Base-by-base conservation (phyloP, 2,329 filamentous ascomycete genomes). In the Penicillium oxalicum region DNA sequence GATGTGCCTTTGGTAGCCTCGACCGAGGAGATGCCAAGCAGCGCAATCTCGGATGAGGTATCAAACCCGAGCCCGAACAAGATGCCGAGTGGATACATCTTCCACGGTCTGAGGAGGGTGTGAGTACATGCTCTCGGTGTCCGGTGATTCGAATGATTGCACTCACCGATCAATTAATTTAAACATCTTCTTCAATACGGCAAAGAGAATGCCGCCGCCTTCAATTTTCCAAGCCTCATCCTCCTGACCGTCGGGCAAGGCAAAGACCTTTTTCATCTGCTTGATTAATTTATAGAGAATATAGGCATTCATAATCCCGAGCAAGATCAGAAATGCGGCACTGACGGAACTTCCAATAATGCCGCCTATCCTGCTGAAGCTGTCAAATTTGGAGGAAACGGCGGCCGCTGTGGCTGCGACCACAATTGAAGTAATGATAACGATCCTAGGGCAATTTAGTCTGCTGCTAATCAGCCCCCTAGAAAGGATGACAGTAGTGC, bases 61-160 rank as follows among this genome's bases (percentile, higher is more conserved):
- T 97, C 93, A 65, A 98, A 97, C 0, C 91, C 93, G 0, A 97
- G 76, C 0, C 91, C 93, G 61, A 91, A 97, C 4, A 97, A 73
- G 0, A 97, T 77, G 0, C 91, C 91, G 0, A 95, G 74, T 0
- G 89, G 90, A 58, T 94, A 93, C 90, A 95, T 95, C 69, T 97
- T 97, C 91, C 91, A 97, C 0, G 72, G 70, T 1, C 71, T 73
- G 40, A 6, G 8, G 36, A 33, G 4, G 8, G 25, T n/a, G 26
- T 50, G 18, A 39, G 24, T 39, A 11, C 18, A 18, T 2, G 18
- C 18, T 18, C 18, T 18, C 18, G 18, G 18, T 18, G 18, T 18
- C 18, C 18, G 18, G 18, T 18, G 18, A 18, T 18, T 18, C 18
- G 18, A 18, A 18, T 18, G 18, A 18, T 18, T 18, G 18, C 18